Evolutionary conservation across 208 protist species (phyloP).

Genomic region (Porcisia hertigi): DNA sequence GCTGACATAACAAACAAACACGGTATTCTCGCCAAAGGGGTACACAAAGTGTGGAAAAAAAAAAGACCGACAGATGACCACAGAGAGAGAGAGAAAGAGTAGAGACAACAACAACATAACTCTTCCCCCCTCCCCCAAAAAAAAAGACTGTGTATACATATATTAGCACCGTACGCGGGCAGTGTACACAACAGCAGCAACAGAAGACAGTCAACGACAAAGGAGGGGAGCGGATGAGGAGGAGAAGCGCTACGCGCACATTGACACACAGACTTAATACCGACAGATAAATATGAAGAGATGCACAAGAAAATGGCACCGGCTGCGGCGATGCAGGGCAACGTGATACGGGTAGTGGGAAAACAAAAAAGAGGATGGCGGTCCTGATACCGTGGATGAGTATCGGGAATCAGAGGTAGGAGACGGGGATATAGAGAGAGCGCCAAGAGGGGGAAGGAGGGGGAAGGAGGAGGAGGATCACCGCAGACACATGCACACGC

Average conservation of each 20-base stretch:
- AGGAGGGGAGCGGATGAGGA: not conserved
- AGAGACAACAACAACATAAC: not conserved
- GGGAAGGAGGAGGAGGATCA: not conserved
- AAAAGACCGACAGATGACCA: not conserved
- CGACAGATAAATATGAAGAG: not conserved
- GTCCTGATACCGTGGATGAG: not conserved
- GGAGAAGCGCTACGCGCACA: not conserved
- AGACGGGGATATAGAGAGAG: constrained; percentile 2
- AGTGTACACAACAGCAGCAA: not conserved
- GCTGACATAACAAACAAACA: not conserved
- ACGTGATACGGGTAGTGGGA: no score
- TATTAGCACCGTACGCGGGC: not conserved
- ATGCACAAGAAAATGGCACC: not conserved
- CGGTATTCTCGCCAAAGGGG: not conserved
- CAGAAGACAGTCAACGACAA: not conserved
- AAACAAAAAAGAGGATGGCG: not conserved
- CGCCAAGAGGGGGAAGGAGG: not conserved
- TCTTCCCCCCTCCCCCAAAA: no score
- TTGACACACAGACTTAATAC: not conserved
- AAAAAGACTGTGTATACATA: not conserved
- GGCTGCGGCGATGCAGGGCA: no score
- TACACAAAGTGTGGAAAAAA: not conserved
- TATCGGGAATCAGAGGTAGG: not conserved
- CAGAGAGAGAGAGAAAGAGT: not conserved
- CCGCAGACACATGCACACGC: not conserved